Percentiles rank a stretch among this genome's conserved stretches.
Evolutionary conservation across 345 rosid genomes (phyloP).

Genomic region (Reutealis trisperma): DNA sequence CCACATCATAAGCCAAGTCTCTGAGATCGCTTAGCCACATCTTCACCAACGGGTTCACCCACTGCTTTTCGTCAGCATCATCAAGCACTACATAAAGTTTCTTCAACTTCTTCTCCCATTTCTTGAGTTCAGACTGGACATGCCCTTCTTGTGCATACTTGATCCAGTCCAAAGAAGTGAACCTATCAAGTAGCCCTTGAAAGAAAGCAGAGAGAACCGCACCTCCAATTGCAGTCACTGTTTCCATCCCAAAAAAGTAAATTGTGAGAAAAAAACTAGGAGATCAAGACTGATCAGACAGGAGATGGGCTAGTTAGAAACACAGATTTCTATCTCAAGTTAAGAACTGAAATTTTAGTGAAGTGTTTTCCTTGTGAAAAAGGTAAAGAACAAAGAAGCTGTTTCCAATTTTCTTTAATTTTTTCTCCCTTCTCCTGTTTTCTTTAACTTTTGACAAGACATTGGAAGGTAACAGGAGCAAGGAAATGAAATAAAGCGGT

Average conservation of each 20-base stretch:
- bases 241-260: background rate
- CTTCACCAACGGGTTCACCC: background rate
- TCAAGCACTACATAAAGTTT: slow-evolving; percentile 5
- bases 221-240: background rate
- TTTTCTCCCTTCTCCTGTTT: too few species aligned
- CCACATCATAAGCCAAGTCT: slow-evolving; percentile 20
- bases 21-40: slow-evolving; percentile 26
- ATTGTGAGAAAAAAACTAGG: too few species aligned
- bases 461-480: too few species aligned
- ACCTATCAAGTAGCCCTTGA: background rate
- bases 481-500: too few species aligned
- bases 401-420: too few species aligned
- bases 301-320: too few species aligned
- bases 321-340: too few species aligned
- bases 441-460: too few species aligned
- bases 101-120: background rate
- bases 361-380: too few species aligned
- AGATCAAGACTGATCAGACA: background rate
- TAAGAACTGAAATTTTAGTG: too few species aligned
- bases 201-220: background rate
- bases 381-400: too few species aligned
- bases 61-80: slow-evolving; percentile 15
- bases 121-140: background rate
- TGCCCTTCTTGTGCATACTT: background rate
- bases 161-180: background rate